Percentiles rank a stretch among this genome's conserved stretches.
phyloP scores from a whole-genome alignment of 495 filamentous ascomycete genomes.

The Bryoglossum gracile region DNA sequence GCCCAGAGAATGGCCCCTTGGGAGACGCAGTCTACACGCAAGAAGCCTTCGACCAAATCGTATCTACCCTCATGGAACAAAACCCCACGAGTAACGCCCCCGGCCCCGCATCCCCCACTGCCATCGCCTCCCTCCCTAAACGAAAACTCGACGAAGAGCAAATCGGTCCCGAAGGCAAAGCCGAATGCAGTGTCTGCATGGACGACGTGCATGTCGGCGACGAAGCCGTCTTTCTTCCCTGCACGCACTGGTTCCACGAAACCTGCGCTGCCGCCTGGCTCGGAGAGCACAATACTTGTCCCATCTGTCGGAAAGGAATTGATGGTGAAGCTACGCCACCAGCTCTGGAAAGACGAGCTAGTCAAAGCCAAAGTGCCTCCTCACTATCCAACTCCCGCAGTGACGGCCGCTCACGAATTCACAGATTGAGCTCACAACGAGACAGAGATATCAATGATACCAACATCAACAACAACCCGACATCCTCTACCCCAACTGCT shows the following conservation, averaged over 20 bases:
- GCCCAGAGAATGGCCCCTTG: conserved; percentile 45
- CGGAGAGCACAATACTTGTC: conserved; percentile 82
- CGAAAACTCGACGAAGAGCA: conserved; percentile 58
- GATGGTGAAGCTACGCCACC: conserved; percentile 27
- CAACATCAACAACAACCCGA: background rate
- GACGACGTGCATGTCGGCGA: conserved; percentile 69
- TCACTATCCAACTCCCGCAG: conserved; percentile 2
- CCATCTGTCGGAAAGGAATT: conserved; percentile 76
- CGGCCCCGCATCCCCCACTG: conserved; percentile 67
- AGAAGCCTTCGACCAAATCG: conserved; percentile 82
- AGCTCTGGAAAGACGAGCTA: conserved; percentile 2
- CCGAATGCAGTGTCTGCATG: conserved; percentile 55
- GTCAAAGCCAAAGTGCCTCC: conserved; percentile 12
- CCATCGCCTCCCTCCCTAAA: conserved; percentile 67
- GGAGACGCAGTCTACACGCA: conserved; percentile 91
- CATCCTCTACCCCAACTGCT: too few relatives aligned
- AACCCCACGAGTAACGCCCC: conserved; percentile 67
- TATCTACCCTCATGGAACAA: conserved; percentile 81
- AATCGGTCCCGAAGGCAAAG: conserved; percentile 48
- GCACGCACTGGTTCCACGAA: conserved; percentile 87
- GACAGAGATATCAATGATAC: too few relatives aligned
- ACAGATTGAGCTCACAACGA: conserved; percentile 17
- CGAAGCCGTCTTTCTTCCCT: conserved; percentile 74
- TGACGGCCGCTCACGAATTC: too few relatives aligned
- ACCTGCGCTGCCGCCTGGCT: conserved; percentile 74